Conservation (phyloP, 75 land plant genomes). For the Selaginella moellendorffii region DNA sequence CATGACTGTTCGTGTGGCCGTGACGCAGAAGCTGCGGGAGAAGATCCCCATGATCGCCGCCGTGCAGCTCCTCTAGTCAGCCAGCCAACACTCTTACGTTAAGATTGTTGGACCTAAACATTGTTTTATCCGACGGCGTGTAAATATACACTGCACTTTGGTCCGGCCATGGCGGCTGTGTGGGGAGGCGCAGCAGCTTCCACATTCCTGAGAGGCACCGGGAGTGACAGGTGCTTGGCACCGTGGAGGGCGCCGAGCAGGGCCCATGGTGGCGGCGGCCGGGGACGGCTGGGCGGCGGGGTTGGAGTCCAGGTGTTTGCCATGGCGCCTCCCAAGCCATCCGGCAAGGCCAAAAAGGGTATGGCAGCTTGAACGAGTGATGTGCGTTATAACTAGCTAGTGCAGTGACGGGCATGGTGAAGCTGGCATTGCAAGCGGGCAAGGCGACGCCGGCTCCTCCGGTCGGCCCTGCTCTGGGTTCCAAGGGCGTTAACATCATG, state of each 20-base stretch:
- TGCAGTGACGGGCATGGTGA: constrained; percentile 11
- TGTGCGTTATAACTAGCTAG: neutral
- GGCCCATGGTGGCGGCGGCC: too few relatives aligned
- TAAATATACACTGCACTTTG: too few relatives aligned
- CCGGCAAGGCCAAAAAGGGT: constrained; percentile 28
- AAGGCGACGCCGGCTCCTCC: constrained; percentile 9
- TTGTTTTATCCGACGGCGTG: too few relatives aligned
- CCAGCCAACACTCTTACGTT: too few relatives aligned
- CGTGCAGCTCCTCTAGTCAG: constrained; percentile 66
- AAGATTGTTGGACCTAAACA: too few relatives aligned
- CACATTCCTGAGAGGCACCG: neutral
- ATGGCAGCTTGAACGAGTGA: neutral
- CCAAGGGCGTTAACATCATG: constrained; percentile 9
- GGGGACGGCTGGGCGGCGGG: too few relatives aligned
- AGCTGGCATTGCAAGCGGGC: constrained; percentile 8
- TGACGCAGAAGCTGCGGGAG: constrained; percentile 79
- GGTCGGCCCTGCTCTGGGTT: constrained; percentile 3
- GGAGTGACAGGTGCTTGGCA: neutral
- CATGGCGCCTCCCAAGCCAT: constrained; percentile 26
- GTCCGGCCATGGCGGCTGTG: neutral
- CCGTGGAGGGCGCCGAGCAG: neutral
- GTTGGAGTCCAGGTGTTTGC: constrained; percentile 20
- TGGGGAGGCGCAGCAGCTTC: neutral
- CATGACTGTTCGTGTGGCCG: constrained; percentile 85
- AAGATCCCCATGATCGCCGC: constrained; percentile 85